A percentile compares a stretch with the other conserved stretches of the same genome.
Conservation (phyloP, 1,284 basidiomycete species). For the Ustilago loliicola region DNA sequence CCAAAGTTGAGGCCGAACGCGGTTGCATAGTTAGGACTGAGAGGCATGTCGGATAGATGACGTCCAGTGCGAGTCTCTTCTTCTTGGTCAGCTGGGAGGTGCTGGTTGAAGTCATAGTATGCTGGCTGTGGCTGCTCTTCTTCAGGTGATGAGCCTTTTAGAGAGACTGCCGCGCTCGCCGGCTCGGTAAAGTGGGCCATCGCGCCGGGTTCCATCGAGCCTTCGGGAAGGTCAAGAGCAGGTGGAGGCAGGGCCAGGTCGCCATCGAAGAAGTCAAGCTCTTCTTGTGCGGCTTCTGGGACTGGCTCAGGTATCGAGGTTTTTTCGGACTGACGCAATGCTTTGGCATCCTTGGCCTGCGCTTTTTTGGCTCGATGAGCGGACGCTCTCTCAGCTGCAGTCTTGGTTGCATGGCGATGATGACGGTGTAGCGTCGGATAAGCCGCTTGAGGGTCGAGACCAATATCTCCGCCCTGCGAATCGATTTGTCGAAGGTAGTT, state of each 20-base stretch:
- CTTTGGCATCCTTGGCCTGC: conserved; percentile 8
- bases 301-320: conserved; percentile 18
- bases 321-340: conserved; percentile 7
- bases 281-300: conserved; percentile 25
- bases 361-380: conserved; percentile 21
- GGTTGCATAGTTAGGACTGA: conserved; percentile 56
- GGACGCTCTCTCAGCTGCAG: conserved; percentile 16
- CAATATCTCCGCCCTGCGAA: conserved; percentile 61
- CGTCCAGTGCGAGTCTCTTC: conserved; percentile 60
- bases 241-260: conserved; percentile 65
- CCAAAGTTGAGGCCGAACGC: conserved; percentile 53
- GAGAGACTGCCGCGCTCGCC: not conserved
- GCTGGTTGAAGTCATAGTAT: conserved; percentile 22
- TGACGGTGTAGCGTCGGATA: conserved; percentile 29
- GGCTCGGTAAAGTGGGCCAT: not conserved
- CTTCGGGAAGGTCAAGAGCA: conserved; percentile 55
- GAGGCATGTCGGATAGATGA: conserved; percentile 66
- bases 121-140: not conserved
- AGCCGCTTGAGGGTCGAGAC: conserved; percentile 38
- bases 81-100: conserved; percentile 50
- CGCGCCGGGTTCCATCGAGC: not conserved
- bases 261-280: conserved; percentile 51
- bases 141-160: conserved; percentile 10
- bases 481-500: conserved; percentile 63
- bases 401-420: conserved; percentile 26